These are phyloP conservation scores for Dryadomyces quercus-mongolicae DNA, from an alignment of 2,329 filamentous ascomycete genomes.

Conservation along the genomic window DNA sequence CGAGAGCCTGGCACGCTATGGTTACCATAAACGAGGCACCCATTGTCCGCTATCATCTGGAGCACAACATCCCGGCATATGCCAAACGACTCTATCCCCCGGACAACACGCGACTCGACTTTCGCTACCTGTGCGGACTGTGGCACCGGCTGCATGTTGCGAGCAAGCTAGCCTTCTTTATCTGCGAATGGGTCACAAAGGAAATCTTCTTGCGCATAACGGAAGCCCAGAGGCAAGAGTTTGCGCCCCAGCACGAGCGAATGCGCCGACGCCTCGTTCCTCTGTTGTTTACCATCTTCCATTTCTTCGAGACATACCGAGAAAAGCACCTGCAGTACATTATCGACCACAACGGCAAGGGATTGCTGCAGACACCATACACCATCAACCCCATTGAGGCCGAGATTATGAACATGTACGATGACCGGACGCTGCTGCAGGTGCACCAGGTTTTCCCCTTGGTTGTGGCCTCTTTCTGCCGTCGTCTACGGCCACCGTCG, in stretches of 20 bases:
- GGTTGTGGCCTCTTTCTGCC: constrained; percentile 51
- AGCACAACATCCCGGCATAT: constrained; percentile 47
- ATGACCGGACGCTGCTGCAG: constrained; percentile 47
- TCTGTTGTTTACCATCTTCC: constrained; percentile 52
- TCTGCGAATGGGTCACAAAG: constrained; percentile 53
- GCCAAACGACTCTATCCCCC: constrained; percentile 47
- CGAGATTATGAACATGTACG: constrained; percentile 52
- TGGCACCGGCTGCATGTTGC: constrained; percentile 56
- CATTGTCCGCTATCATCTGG: constrained; percentile 49
- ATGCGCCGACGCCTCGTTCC: constrained; percentile 55
- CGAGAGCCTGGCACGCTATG: constrained; percentile 46
- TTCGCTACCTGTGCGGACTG: constrained; percentile 50
- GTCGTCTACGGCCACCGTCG: constrained; percentile 49
- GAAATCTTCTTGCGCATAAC: constrained; percentile 51
- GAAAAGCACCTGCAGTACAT: constrained; percentile 46
- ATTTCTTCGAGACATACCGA: constrained; percentile 56
- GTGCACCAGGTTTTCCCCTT: constrained; percentile 55
- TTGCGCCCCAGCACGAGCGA: constrained; percentile 47
- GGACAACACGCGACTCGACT: constrained; percentile 34
- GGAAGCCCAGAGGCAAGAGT: constrained; percentile 40
- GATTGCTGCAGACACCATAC: constrained; percentile 39
- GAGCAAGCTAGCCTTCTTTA: constrained; percentile 47
- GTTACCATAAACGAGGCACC: constrained; percentile 48
- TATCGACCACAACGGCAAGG: constrained; percentile 35
- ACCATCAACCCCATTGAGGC: constrained; percentile 51